phyloP scores from a whole-genome alignment of 768 basidiomycete genomes.

The Leccinum rimulosum region DNA sequence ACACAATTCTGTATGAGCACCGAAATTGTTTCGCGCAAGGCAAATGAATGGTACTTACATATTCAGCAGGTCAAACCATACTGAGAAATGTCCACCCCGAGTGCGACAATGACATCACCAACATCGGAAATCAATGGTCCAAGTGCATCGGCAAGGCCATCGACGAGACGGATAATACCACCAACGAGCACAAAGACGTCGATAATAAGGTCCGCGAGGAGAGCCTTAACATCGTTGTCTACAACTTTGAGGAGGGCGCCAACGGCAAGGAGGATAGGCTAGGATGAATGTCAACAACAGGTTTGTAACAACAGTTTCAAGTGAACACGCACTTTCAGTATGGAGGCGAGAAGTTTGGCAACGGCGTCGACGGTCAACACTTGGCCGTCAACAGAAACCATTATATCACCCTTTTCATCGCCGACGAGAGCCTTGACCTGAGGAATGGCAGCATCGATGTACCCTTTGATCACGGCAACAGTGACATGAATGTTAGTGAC shows the following conservation, averaged over 20 bases:
- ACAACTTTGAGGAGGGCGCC: constrained; percentile 17
- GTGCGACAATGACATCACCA: constrained; percentile 18
- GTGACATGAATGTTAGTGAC: constrained; percentile 18
- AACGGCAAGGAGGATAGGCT: constrained; percentile 31
- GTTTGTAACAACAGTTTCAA: background rate
- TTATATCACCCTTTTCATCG: constrained; percentile 20
- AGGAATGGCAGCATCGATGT: constrained; percentile 21
- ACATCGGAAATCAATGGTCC: constrained; percentile 19
- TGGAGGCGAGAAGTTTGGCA: constrained; percentile 21
- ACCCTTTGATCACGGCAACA: constrained; percentile 22
- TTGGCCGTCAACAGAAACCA: constrained; percentile 22
- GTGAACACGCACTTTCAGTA: constrained; percentile 20
- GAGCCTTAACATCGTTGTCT: background rate
- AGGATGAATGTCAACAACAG: background rate
- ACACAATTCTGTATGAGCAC: background rate
- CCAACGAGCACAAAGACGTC: constrained; percentile 13
- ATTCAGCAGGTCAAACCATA: constrained; percentile 16
- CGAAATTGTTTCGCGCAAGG: background rate
- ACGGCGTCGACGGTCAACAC: constrained; percentile 28
- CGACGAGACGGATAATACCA: constrained; percentile 14
- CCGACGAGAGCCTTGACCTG: constrained; percentile 29
- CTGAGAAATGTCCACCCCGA: constrained; percentile 24
- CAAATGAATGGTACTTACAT: background rate
- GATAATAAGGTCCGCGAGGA: constrained; percentile 12
- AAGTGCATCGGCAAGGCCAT: constrained; percentile 24